phyloP scores from a whole-genome alignment of 2,329 filamentous ascomycete genomes.

The Clonostachys sp. region DNA sequence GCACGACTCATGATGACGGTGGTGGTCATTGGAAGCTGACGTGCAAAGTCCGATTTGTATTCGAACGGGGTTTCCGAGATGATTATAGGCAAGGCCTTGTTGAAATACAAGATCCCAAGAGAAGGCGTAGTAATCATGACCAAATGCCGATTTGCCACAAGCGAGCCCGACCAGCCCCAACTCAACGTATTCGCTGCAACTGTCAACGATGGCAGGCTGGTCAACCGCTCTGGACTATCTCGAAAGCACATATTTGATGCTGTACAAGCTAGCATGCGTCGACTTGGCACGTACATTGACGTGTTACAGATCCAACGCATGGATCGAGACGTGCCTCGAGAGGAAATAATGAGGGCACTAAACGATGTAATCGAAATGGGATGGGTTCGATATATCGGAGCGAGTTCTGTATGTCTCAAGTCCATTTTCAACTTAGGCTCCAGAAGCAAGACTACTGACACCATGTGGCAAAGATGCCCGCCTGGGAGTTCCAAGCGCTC shows the following conservation, averaged over 20 bases:
- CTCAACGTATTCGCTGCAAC: constrained; percentile 15
- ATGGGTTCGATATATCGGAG: constrained; percentile 31
- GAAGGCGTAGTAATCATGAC: constrained; percentile 58
- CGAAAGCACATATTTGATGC: constrained; percentile 62
- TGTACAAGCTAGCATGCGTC: constrained; percentile 52
- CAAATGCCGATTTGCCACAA: constrained; percentile 47
- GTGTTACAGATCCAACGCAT: constrained; percentile 58
- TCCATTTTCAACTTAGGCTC: too few species aligned
- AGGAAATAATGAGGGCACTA: constrained; percentile 55
- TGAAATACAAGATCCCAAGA: constrained; percentile 59
- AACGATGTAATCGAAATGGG: constrained; percentile 51
- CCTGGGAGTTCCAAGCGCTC: constrained; percentile 40
- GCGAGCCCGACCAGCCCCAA: constrained; percentile 23
- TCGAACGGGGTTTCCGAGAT: constrained; percentile 59
- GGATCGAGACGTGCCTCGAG: constrained; percentile 35
- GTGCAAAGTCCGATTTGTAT: constrained; percentile 54
- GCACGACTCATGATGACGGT: not conserved
- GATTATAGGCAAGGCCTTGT: constrained; percentile 61
- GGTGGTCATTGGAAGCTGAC: constrained; percentile 35
- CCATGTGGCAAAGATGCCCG: constrained; percentile 25
- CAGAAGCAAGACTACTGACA: too few species aligned
- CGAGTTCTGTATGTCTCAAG: constrained; percentile 3
- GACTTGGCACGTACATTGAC: constrained; percentile 56
- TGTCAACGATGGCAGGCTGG: constrained; percentile 28
- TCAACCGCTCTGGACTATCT: constrained; percentile 45